Evolutionary conservation across 2,329 filamentous ascomycete species (phyloP).

Genomic region (Diaporthe vaccinii): DNA sequence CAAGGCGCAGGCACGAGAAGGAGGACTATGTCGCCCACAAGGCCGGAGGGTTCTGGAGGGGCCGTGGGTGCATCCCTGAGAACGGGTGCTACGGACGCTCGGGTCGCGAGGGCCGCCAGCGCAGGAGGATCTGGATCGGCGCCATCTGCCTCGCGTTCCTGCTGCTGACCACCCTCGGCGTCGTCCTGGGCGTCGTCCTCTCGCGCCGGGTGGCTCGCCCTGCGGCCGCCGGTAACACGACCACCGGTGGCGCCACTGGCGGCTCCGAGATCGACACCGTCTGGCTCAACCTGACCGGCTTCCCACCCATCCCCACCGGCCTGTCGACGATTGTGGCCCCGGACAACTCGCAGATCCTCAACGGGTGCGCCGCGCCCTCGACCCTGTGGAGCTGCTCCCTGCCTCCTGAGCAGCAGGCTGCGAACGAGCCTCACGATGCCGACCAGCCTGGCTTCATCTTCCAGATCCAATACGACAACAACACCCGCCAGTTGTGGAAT

Average conservation of each 20-base stretch:
- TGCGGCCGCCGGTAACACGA: neutral
- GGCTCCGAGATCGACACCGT: slow-evolving; percentile 47
- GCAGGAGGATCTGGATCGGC: slow-evolving; percentile 70
- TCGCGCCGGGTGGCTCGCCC: slow-evolving; percentile 17
- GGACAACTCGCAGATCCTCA: slow-evolving; percentile 73
- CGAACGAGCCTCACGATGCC: slow-evolving; percentile 72
- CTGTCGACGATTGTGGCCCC: slow-evolving; percentile 83
- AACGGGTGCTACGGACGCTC: slow-evolving; percentile 75
- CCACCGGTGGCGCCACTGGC: slow-evolving; percentile 14
- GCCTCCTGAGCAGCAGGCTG: slow-evolving; percentile 81
- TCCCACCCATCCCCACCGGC: slow-evolving; percentile 88
- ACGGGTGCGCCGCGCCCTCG: slow-evolving; percentile 78
- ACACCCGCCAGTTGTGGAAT: slow-evolving; percentile 65
- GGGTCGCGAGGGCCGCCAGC: slow-evolving; percentile 74
- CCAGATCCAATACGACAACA: slow-evolving; percentile 80
- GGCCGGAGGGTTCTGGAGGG: slow-evolving; percentile 74
- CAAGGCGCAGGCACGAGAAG: slow-evolving; percentile 71
- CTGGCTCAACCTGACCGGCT: slow-evolving; percentile 89
- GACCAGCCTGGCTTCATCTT: slow-evolving; percentile 85
- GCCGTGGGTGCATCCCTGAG: slow-evolving; percentile 72
- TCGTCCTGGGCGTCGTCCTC: slow-evolving; percentile 66
- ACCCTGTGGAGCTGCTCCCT: slow-evolving; percentile 90
- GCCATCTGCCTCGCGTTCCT: slow-evolving; percentile 64
- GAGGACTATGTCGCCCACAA: slow-evolving; percentile 73
- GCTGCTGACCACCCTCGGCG: slow-evolving; percentile 67